Evolutionary conservation across 768 basidiomycete genomes (phyloP).

Genomic region (Mycena crocata): DNA sequence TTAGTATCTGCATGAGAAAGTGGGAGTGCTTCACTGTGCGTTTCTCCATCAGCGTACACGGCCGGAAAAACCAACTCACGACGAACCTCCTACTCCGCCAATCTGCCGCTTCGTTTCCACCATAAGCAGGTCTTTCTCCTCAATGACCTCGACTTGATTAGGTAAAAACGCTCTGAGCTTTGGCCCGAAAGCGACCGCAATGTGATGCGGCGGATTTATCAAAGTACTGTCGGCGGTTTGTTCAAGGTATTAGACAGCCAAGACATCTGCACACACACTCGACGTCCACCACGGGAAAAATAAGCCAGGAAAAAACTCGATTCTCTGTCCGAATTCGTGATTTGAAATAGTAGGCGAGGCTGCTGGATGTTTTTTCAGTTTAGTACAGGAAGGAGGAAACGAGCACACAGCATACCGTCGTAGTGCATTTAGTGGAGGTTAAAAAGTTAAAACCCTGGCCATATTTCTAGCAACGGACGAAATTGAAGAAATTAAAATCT

Average conservation of each 20-base stretch:
- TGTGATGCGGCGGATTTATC: constrained; percentile 56
- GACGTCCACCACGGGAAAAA: constrained; percentile 70
- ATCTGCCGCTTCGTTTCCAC: constrained; percentile 60
- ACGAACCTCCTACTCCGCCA: constrained; percentile 42
- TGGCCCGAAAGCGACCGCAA: constrained; percentile 54
- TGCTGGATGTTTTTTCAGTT: constrained; percentile 49
- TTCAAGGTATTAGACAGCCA: background rate
- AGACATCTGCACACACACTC: constrained; percentile 48
- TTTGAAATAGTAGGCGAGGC: constrained; percentile 77
- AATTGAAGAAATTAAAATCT: constrained; percentile 33
- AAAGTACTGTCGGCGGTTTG: constrained; percentile 40
- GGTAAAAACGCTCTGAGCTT: constrained; percentile 52
- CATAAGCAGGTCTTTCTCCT: constrained; percentile 62
- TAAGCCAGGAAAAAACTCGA: constrained; percentile 74
- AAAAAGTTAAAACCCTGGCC: constrained; percentile 77
- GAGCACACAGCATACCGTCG: constrained; percentile 54
- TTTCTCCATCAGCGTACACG: constrained; percentile 10
- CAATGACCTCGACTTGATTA: constrained; percentile 48
- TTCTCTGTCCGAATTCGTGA: constrained; percentile 57
- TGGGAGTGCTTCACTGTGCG: constrained; percentile 61
- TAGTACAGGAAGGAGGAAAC: background rate
- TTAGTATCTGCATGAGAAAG: constrained; percentile 73
- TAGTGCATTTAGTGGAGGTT: constrained; percentile 68
- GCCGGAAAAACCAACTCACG: constrained; percentile 40
- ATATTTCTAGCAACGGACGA: constrained; percentile 27